These are phyloP conservation scores for Monilinia polystroma DNA, from an alignment of 2,329 filamentous ascomycete species.

Conservation along the genomic window DNA sequence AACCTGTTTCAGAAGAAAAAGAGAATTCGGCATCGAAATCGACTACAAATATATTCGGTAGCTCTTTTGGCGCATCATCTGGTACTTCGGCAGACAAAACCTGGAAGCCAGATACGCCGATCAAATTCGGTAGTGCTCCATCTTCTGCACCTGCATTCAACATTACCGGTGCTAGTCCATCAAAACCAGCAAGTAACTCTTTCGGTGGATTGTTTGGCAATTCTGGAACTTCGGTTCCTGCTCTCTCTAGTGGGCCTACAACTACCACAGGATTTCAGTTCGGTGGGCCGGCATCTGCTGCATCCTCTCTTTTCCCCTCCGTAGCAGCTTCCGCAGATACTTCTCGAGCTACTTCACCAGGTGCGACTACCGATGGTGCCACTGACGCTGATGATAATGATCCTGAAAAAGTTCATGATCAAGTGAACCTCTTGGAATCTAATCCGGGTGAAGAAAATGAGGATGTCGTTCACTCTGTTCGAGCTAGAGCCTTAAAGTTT, in stretches of 20 bases:
- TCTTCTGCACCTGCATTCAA: slow-evolving; percentile 29
- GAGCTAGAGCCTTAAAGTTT: slow-evolving; percentile 68
- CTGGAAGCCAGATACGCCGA: slow-evolving; percentile 51
- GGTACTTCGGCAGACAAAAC: slow-evolving; percentile 45
- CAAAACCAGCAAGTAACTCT: slow-evolving; percentile 24
- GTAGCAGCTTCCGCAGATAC: slow-evolving; percentile 35
- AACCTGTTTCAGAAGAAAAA: slow-evolving; percentile 46
- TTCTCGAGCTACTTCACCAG: slow-evolving; percentile 39
- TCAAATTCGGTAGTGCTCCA: slow-evolving; percentile 43
- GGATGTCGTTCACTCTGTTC: slow-evolving; percentile 65
- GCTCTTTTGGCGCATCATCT: slow-evolving; percentile 30
- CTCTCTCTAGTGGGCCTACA: slow-evolving; percentile 23
- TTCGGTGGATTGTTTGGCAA: slow-evolving; percentile 27
- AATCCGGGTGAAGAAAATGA: slow-evolving; percentile 72
- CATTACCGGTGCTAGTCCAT: slow-evolving; percentile 32
- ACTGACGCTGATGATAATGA: slow-evolving; percentile 45
- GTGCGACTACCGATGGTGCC: slow-evolving; percentile 38
- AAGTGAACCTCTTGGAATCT: slow-evolving; percentile 66
- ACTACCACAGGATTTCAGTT: slow-evolving; percentile 34
- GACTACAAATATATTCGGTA: slow-evolving; percentile 30
- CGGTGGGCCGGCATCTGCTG: slow-evolving; percentile 31
- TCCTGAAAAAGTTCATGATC: slow-evolving; percentile 58
- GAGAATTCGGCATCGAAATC: slow-evolving; percentile 39
- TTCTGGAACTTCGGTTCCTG: slow-evolving; percentile 23
- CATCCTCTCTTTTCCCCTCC: slow-evolving; percentile 38